These are phyloP conservation scores for Fusarium citri DNA, from an alignment of 2,329 filamentous ascomycete genomes.

Conservation along the genomic window DNA sequence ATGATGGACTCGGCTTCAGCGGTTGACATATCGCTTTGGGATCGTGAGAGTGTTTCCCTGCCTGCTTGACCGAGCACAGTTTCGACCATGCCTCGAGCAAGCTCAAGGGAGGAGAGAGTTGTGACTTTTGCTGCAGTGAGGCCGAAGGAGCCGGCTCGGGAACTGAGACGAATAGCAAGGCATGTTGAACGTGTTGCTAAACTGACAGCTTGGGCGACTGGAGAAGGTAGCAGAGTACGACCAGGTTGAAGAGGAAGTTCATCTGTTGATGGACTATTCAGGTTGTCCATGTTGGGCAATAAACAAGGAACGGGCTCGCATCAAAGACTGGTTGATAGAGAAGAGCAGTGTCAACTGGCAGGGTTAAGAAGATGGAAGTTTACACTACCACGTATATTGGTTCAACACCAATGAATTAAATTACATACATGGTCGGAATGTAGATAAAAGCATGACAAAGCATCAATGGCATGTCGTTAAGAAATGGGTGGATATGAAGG, in stretches of 20 bases:
- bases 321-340: not conserved
- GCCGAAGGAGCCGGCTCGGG: slow-evolving; percentile 63
- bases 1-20: slow-evolving; percentile 67
- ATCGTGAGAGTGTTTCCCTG: slow-evolving; percentile 59
- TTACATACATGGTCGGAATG: slow-evolving; percentile 24
- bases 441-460: slow-evolving; percentile 41
- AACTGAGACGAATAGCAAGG: slow-evolving; percentile 65
- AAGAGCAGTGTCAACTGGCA: not conserved
- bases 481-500: slow-evolving; percentile 16
- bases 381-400: not conserved
- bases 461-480: slow-evolving; percentile 36
- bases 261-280: slow-evolving; percentile 27
- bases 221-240: slow-evolving; percentile 66
- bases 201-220: slow-evolving; percentile 69
- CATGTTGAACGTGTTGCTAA: slow-evolving; percentile 70
- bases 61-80: slow-evolving; percentile 65
- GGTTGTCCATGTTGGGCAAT: slow-evolving; percentile 35
- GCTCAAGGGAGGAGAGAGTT: slow-evolving; percentile 67
- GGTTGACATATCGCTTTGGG: slow-evolving; percentile 60
- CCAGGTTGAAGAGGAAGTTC: slow-evolving; percentile 42
- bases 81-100: slow-evolving; percentile 66
- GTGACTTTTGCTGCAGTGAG: slow-evolving; percentile 67
- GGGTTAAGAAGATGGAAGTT: slow-evolving; percentile 15
- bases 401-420: slow-evolving; percentile 31
- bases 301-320: not conserved